Evolutionary conservation across 768 basidiomycete species (phyloP), one percentile per base, ranked within the genome.

Genomic region (Lentinus tigrinus): DNA sequence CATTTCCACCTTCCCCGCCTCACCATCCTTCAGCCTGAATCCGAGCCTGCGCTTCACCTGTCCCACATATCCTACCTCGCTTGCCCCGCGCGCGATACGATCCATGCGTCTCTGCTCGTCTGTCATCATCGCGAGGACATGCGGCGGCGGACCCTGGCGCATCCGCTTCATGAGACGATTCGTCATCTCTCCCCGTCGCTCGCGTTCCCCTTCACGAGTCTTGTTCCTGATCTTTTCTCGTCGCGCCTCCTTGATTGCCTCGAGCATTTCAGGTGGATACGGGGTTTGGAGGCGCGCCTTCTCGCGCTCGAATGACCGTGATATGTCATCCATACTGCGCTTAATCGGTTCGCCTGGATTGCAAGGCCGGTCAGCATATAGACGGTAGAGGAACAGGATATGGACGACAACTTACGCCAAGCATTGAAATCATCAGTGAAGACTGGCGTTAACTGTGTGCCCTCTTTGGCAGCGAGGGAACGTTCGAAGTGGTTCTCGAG

Each of bases 31-130:
- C 62, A 87, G 61, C 68, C 76, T 83, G 52, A 77, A 78, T 3
- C 88, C 85, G 57, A 82, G 68, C 57, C 66, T 71, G 57, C 73
- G 73, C 74, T 92, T 93, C 49, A 86, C 75, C 66, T 71, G 65
- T n/a, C 81, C 90, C 2, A 85, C 79, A 69, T 90, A 92, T 14
- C 91, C 91, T 0, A 81, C 88, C 69, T 87, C 84, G 53, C 85
- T 80, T 2, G 82, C 75, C 38, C 76, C 78, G 34, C 77, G 68
- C 50, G 77, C 75, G 4, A 87, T 71, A 59, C 70, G 73, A 60
- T 91, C 88, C 69, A 75, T 67, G 50, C 68, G 71, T 57, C 75
- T 77, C 57, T 80, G 70, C 61, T 77, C 65, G 1, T 76, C 73
- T 0, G 81, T 74, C 84, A 91, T 84, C 57, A 66, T 73, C 21